Evolutionary conservation across 2,329 filamentous ascomycete genomes (phyloP).

Genomic region (Acrocalymma vagum): DNA sequence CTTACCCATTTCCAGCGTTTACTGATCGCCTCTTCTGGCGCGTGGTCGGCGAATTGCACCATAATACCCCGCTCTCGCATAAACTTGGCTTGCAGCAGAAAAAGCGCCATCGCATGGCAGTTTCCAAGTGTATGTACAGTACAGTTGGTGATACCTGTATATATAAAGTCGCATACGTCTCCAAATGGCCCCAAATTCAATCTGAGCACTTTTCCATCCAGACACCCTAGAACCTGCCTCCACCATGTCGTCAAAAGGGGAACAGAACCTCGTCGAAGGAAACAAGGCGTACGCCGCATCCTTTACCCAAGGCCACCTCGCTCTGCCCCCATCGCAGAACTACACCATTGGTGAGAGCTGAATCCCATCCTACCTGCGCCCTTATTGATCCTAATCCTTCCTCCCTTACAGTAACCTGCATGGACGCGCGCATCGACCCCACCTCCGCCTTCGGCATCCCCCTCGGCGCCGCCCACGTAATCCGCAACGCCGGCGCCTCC

Average conservation of each 20-base stretch:
- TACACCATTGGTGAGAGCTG: constrained; percentile 70
- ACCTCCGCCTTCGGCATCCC: constrained; percentile 73
- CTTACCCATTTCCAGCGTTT: background rate
- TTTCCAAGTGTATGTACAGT: no score
- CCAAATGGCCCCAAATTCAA: no score
- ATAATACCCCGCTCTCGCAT: constrained; percentile 20
- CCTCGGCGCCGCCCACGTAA: constrained; percentile 80
- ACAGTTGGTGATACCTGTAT: no score
- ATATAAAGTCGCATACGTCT: background rate
- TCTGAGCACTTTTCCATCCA: background rate
- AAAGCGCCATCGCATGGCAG: constrained; percentile 13
- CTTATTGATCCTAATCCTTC: no score
- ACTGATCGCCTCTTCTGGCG: no score
- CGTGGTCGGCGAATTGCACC: constrained; percentile 10
- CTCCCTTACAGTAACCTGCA: constrained; percentile 70
- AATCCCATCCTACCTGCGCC: no score
- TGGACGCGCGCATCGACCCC: constrained; percentile 79
- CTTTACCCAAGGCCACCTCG: constrained; percentile 73
- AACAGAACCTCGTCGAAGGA: constrained; percentile 63
- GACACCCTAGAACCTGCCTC: constrained; percentile 1
- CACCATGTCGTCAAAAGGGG: constrained; percentile 56
- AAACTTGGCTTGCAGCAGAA: constrained; percentile 8
- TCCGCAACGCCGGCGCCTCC: constrained; percentile 71
- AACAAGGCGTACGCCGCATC: constrained; percentile 65
- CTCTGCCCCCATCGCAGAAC: constrained; percentile 74